phyloP scores from a whole-genome alignment of 2,329 filamentous ascomycete species.

The Neoascochyta sp. region DNA sequence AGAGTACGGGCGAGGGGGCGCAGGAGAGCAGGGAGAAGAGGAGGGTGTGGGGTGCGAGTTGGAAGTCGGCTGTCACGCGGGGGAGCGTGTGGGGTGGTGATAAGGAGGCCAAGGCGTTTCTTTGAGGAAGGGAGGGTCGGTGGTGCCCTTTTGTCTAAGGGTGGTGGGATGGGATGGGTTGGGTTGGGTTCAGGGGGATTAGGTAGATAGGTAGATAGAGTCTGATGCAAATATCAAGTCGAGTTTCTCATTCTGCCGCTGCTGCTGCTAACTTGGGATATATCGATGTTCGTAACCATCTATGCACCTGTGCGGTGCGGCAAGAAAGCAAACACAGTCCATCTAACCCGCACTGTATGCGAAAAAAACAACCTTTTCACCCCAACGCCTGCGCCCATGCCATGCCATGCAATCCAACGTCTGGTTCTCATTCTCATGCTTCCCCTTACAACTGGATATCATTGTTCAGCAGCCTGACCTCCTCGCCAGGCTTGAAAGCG shows the following conservation, averaged over 20 bases:
- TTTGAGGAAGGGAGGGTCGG: conserved; percentile 10
- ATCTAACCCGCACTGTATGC: too few relatives aligned
- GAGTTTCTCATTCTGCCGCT: too few relatives aligned
- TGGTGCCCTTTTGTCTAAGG: neutral
- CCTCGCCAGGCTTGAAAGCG: conserved; percentile 94
- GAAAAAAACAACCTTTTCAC: too few relatives aligned
- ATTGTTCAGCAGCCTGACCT: conserved; percentile 83
- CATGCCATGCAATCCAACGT: neutral
- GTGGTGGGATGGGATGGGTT: too few relatives aligned
- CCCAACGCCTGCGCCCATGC: conserved; percentile 7
- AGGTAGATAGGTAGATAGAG: too few relatives aligned
- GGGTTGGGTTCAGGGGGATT: too few relatives aligned
- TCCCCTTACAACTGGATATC: conserved; percentile 67
- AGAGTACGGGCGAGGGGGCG: conserved; percentile 10
- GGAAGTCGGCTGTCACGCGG: conserved; percentile 18
- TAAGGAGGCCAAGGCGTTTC: conserved; percentile 20
- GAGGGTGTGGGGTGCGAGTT: conserved; percentile 23
- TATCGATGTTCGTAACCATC: too few relatives aligned
- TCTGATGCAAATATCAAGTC: too few relatives aligned
- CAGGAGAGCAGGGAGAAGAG: conserved; percentile 11
- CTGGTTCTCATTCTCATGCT: too few relatives aligned
- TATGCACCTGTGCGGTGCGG: too few relatives aligned
- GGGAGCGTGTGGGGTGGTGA: conserved; percentile 13
- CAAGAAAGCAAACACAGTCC: too few relatives aligned
- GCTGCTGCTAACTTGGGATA: too few relatives aligned